A percentile compares a stretch with the other conserved stretches of the same genome.
Evolutionary conservation across 2,329 filamentous ascomycete species (phyloP).

Genomic region (Tolypocladium paradoxum): DNA sequence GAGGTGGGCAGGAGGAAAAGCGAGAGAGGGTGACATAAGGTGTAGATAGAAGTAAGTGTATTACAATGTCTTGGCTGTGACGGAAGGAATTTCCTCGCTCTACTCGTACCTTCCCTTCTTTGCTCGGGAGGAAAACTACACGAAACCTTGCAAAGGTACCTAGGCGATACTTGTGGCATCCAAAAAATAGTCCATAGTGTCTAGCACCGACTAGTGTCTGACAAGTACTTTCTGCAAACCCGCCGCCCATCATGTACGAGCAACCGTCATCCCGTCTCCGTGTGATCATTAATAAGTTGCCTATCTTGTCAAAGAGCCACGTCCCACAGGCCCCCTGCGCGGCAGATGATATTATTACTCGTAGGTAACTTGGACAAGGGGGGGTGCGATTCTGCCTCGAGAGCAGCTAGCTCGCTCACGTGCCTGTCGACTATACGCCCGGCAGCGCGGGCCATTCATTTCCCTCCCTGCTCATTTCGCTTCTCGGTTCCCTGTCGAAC

Average conservation of each 20-base stretch:
- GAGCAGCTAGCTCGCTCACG: background rate
- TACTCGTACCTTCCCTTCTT: background rate
- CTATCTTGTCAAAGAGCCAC: background rate
- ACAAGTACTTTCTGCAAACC: background rate
- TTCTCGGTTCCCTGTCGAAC: background rate
- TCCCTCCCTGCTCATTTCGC: background rate
- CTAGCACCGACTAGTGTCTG: background rate
- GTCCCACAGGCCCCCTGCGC: background rate
- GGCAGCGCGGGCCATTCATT: background rate
- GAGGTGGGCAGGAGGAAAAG: background rate
- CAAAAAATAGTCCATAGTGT: background rate
- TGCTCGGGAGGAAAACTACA: background rate
- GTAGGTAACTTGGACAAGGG: background rate
- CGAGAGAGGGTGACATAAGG: background rate
- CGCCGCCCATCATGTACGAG: background rate
- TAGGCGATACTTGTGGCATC: background rate
- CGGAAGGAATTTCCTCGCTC: background rate
- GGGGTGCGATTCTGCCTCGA: background rate
- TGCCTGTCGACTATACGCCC: background rate
- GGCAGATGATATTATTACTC: background rate
- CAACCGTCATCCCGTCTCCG: background rate
- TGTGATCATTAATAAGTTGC: background rate
- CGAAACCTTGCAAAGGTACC: background rate
- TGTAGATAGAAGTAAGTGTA: background rate
- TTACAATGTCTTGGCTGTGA: background rate